Evolutionary conservation across 352 stramenopile genomes (phyloP).

Genomic region (Globisporangium abappressorium): DNA sequence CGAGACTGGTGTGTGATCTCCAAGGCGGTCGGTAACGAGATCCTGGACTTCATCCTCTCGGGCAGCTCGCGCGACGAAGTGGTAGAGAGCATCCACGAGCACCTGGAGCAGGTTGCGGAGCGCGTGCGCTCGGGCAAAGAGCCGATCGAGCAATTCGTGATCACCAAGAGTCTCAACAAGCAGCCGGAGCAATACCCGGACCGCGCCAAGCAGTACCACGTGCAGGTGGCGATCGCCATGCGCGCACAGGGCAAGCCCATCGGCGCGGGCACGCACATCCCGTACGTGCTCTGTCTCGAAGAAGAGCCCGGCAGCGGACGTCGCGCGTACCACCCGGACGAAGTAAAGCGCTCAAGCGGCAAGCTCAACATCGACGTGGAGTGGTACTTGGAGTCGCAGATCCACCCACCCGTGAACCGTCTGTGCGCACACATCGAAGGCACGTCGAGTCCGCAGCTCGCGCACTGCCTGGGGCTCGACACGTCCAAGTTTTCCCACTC

Average conservation of each 20-base stretch:
- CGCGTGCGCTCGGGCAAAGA: constrained; percentile 94
- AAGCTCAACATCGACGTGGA: constrained; percentile 93
- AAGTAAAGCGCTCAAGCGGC: constrained; percentile 68
- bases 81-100: constrained; percentile 96
- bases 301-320: constrained; percentile 71
- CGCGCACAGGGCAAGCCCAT: constrained; percentile 94
- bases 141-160: constrained; percentile 96
- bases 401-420: constrained; percentile 97
- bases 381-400: constrained; percentile 96
- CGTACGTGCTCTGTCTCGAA: constrained; percentile 96
- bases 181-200: constrained; percentile 97
- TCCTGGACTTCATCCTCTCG: constrained; percentile 98
- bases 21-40: constrained; percentile 94
- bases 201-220: constrained; percentile 95
- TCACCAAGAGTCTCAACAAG: constrained; percentile 99
- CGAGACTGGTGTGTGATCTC: constrained; percentile 98
- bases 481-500: constrained; percentile 91
- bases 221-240: constrained; percentile 97
- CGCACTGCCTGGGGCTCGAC: constrained; percentile 96
- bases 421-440: constrained; percentile 99
- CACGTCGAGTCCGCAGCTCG: constrained; percentile 92
- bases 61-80: constrained; percentile 93
- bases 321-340: constrained; percentile 86
- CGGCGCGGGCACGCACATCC: constrained; percentile 98
- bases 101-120: constrained; percentile 90